Conservation (phyloP, 768 basidiomycete genomes). For the Lactifluus subvellereus region DNA sequence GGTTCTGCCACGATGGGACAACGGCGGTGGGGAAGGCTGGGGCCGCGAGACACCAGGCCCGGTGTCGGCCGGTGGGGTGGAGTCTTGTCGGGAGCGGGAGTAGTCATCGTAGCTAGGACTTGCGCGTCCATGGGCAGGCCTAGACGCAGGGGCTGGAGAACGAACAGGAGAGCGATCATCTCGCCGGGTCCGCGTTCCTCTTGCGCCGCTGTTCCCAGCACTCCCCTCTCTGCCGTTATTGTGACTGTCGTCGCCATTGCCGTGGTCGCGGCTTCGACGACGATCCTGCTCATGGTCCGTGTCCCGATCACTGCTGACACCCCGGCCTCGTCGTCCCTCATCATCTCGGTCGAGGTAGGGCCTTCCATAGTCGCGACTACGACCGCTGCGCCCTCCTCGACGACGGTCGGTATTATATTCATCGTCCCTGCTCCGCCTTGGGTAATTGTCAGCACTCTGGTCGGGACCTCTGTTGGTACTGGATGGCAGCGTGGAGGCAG, state of each 20-base stretch:
- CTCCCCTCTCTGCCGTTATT: neutral
- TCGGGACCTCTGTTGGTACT: neutral
- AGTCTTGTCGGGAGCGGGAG: conserved; percentile 31
- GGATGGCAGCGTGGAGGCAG: neutral
- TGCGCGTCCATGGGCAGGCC: conserved; percentile 11
- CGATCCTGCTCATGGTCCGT: conserved; percentile 26
- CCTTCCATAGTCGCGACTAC: neutral
- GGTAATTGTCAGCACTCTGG: conserved; percentile 21
- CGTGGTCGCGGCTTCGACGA: conserved; percentile 18
- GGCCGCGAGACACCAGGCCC: neutral
- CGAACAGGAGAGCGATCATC: neutral
- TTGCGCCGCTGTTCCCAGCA: neutral
- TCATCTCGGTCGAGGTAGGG: neutral
- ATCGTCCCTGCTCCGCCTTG: neutral
- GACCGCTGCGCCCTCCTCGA: neutral
- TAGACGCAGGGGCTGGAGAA: conserved; percentile 17
- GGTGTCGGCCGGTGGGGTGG: neutral
- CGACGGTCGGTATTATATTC: neutral
- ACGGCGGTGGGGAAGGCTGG: conserved; percentile 28
- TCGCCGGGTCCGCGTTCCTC: neutral
- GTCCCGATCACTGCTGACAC: conserved; percentile 7
- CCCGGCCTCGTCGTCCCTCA: conserved; percentile 16
- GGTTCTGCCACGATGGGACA: conserved; percentile 19
- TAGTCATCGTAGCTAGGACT: conserved; percentile 64
- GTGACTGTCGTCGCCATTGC: neutral